phyloP scores from a whole-genome alignment of 176 grass and related monocot species.

The Triticum aestivum region DNA sequence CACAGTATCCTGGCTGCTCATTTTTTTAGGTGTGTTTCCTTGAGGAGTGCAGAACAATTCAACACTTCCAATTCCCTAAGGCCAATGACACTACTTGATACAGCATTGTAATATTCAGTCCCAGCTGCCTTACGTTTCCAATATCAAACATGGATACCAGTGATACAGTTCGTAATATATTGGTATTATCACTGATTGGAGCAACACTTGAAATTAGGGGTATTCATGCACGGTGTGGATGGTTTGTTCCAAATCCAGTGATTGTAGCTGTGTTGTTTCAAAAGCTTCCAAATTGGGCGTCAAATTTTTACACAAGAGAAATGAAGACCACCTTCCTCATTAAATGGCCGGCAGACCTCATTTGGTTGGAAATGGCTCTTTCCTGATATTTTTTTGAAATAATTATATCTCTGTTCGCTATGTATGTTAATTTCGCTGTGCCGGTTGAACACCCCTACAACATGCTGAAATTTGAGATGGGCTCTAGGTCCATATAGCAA shows the following conservation, averaged over 20 bases:
- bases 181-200: not conserved
- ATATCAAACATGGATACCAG: not conserved
- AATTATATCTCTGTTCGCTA: too few species aligned
- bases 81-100: not conserved
- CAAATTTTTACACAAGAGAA: not conserved
- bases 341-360: too few species aligned
- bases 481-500: too few species aligned
- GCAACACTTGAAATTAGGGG: not conserved
- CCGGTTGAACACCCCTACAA: not conserved
- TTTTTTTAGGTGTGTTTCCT: constrained; percentile 12
- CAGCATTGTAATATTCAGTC: not conserved
- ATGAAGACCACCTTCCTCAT: too few species aligned
- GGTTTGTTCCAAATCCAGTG: not conserved
- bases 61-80: not conserved
- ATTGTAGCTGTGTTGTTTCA: not conserved
- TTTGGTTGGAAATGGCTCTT: too few species aligned
- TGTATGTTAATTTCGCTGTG: too few species aligned
- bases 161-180: not conserved
- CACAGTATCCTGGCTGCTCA: not conserved
- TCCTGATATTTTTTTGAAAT: too few species aligned
- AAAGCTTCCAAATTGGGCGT: not conserved
- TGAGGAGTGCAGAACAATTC: constrained; percentile 8
- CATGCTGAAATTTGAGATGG: too few species aligned
- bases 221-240: not conserved
- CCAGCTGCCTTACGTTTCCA: not conserved